Evolutionary conservation across 352 stramenopile species (phyloP).

Genomic region (Pythium phragmitis): DNA sequence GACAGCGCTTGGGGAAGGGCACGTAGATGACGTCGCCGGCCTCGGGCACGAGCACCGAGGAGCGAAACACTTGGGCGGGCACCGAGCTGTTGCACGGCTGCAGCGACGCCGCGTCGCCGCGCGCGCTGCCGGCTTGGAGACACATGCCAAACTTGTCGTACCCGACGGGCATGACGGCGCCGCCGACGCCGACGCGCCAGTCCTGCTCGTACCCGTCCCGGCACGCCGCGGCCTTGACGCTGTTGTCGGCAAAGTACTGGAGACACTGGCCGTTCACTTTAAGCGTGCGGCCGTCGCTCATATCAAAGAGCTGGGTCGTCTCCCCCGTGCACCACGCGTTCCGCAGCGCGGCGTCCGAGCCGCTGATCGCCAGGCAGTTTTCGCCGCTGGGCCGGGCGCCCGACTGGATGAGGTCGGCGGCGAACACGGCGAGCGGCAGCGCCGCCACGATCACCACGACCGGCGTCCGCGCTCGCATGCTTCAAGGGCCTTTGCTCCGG

Average conservation of each 20-base stretch:
- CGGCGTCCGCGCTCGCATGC: too few relatives aligned
- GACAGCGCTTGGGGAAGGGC: not conserved
- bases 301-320: constrained; percentile 5
- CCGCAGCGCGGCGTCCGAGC: not conserved
- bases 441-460: too few relatives aligned
- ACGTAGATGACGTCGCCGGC: not conserved
- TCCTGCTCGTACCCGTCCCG: not conserved
- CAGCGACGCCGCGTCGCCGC: not conserved
- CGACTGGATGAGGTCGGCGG: constrained; percentile 3
- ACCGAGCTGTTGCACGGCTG: not conserved
- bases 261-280: constrained; percentile 8
- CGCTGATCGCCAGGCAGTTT: constrained; percentile 10
- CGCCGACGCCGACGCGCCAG: constrained; percentile 1
- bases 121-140: not conserved
- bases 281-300: not conserved
- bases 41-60: too few relatives aligned
- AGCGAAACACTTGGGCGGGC: not conserved
- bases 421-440: not conserved
- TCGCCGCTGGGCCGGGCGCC: constrained; percentile 2
- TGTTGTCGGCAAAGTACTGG: constrained; percentile 1
- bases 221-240: not conserved
- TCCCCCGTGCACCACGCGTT: constrained; percentile 10
- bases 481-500: too few relatives aligned
- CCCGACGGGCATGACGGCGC: constrained; percentile 1
- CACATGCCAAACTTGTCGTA: constrained; percentile 12